Conservation (phyloP, 2,329 filamentous ascomycete genomes). For the Cladosporium sp. region DNA sequence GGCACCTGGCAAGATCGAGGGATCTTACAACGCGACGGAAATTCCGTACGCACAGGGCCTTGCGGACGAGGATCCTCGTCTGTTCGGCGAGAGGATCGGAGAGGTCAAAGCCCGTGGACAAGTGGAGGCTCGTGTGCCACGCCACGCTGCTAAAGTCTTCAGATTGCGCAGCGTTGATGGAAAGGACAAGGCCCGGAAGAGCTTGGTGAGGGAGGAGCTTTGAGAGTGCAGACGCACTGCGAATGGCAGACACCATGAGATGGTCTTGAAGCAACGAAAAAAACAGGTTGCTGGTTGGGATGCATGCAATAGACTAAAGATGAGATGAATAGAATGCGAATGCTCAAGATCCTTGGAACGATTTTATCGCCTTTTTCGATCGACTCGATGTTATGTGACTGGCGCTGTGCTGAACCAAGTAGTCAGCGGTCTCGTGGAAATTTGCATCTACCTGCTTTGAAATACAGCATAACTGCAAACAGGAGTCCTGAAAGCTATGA, state of each 20-base stretch:
- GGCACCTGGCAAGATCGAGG: neutral
- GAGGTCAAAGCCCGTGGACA: neutral
- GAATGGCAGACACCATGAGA: neutral
- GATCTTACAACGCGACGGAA: slow-evolving; percentile 9
- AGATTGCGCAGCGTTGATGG: slow-evolving; percentile 14
- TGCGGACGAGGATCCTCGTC: slow-evolving; percentile 12
- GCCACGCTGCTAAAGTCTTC: slow-evolving; percentile 16
- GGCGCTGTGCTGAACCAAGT: too few species aligned
- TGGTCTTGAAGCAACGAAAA: neutral
- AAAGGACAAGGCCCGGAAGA: slow-evolving; percentile 16
- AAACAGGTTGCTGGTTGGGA: neutral
- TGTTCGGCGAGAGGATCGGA: slow-evolving; percentile 14
- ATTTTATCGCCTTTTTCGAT: neutral
- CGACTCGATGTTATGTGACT: neutral
- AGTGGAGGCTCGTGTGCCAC: neutral
- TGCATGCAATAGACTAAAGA: neutral
- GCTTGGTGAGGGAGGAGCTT: slow-evolving; percentile 15
- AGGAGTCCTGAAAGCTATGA: too few species aligned
- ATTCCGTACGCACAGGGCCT: slow-evolving; percentile 10
- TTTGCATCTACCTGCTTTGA: too few species aligned
- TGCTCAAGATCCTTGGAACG: neutral
- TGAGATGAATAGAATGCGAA: neutral
- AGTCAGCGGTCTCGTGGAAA: too few species aligned
- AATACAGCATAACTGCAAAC: too few species aligned
- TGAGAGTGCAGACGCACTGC: neutral